Base-by-base conservation (phyloP, 2,329 filamentous ascomycete species). In the Gremmenia infestans region DNA sequence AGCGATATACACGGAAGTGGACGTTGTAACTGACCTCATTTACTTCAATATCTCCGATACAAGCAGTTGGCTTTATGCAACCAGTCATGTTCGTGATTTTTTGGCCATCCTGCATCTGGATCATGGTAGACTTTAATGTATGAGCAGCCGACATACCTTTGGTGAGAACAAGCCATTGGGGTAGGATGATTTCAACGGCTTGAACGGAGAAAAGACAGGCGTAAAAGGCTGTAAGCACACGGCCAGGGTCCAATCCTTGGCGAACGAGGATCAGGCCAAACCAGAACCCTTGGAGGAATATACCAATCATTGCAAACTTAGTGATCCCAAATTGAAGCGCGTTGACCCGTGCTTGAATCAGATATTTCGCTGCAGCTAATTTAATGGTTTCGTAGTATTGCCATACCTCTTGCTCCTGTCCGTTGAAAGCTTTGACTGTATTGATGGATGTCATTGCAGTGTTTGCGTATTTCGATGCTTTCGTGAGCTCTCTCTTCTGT, bases 231-330 rank as follows among this genome's bases (percentile, higher is more conserved):
- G 89, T 94, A 46, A 97, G 71, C 3, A 96, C 82, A 54, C 86
- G 76, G 0, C 86, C 88, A 0, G 89, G 74, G 11, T 75, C 77
- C 12, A 82, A 73, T 0, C 77, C 70, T 1, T 79, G 72, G 9
- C 78, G 75, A 9, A 94, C 84, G 1, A 96, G 78, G 1, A 81
- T 75, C 28, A 87, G 81, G 0, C 91, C 92, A 64, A 92, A 96
- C 83, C 89, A 96, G 67, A 97, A 97, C 0, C 91, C 92, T 55
- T 91, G 81, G 0, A 95, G 86, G 62, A 97, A 97, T 69, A 97
- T 85, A 1, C 78, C 78, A 3, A 91, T 80, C 32, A 87, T 85
- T 74, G 91, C 85, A 62, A 95, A 82, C 48, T 87, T 85, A 51
- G 89, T 79, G 48, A 88, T 81, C 0, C 85, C 86, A 66, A 89